Percentiles rank a stretch among this genome's conserved stretches.
Evolutionary conservation across 805 yeast genomes (phyloP).

Genomic region (Wickerhamomyces queroliae): DNA sequence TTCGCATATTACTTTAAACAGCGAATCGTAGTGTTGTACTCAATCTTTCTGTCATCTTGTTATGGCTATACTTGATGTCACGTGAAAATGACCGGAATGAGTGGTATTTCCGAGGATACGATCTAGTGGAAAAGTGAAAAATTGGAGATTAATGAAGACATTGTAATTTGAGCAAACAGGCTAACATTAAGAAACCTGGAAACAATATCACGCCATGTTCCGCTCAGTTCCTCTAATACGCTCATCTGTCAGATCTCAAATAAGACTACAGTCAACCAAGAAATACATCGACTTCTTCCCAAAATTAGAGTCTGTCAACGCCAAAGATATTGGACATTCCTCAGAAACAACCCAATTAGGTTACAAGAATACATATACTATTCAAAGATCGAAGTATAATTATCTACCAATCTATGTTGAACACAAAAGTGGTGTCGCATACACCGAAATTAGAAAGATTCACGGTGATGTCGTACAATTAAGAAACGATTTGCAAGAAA

Average conservation of each 20-base stretch:
- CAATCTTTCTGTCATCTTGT: too few species aligned
- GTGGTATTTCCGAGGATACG: too few species aligned
- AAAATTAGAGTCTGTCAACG: conserved; percentile 4
- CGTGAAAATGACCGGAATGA: too few species aligned
- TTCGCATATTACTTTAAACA: too few species aligned
- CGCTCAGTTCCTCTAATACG: not conserved
- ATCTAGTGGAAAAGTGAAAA: too few species aligned
- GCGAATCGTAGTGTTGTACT: too few species aligned
- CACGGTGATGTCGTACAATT: conserved; percentile 63
- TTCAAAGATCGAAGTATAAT: conserved; percentile 50
- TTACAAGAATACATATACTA: conserved; percentile 23
- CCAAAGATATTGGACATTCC: conserved; percentile 22
- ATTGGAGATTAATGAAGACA: too few species aligned
- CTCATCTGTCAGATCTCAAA: not conserved
- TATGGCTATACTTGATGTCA: too few species aligned
- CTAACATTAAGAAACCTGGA: not conserved
- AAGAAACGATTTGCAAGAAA: conserved; percentile 55
- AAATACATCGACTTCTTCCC: not conserved
- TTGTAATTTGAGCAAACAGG: not conserved
- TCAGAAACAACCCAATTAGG: conserved; percentile 19
- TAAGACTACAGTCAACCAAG: conserved; percentile 3
- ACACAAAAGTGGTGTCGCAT: conserved; percentile 50
- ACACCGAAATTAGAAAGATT: conserved; percentile 69
- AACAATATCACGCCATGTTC: not conserved
- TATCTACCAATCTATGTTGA: conserved; percentile 81